phyloP scores from a whole-genome alignment of 2,329 filamentous ascomycete species.

The Bretziella fagacearum region DNA sequence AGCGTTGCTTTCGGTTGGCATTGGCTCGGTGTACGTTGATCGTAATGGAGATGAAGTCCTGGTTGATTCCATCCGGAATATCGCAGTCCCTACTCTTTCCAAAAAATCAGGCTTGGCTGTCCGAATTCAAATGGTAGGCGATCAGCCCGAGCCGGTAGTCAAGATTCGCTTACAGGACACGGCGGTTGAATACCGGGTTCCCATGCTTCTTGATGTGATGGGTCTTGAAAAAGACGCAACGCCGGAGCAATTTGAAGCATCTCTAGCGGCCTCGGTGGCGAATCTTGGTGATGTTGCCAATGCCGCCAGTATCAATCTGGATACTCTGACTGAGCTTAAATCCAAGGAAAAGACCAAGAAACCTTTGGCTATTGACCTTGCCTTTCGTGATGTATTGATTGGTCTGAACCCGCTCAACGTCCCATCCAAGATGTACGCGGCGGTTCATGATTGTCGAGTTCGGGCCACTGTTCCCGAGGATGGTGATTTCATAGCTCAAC shows the following conservation, averaged over 20 bases:
- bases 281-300: conserved; percentile 53
- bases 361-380: conserved; percentile 53
- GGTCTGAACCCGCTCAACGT: conserved; percentile 68
- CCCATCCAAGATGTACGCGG: conserved; percentile 58
- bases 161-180: conserved; percentile 77
- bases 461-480: conserved; percentile 49
- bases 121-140: conserved; percentile 79
- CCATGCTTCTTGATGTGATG: conserved; percentile 64
- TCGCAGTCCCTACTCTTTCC: conserved; percentile 17
- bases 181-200: conserved; percentile 74
- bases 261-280: conserved; percentile 63
- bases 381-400: conserved; percentile 63
- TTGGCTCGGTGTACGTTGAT: conserved; percentile 43
- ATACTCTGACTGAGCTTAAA: conserved; percentile 17
- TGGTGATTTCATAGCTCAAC: conserved; percentile 42
- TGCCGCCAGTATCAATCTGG: conserved; percentile 24
- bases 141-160: conserved; percentile 82
- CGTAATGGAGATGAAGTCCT: conserved; percentile 57
- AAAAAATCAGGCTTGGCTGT: conserved; percentile 37
- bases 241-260: conserved; percentile 55
- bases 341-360: conserved; percentile 23
- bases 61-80: conserved; percentile 34
- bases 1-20: conserved; percentile 60
- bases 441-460: conserved; percentile 62
- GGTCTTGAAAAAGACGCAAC: conserved; percentile 50